Evolutionary conservation across 805 yeast species (phyloP), one percentile per base, ranked within the genome.

Genomic region (Candida corydali): DNA sequence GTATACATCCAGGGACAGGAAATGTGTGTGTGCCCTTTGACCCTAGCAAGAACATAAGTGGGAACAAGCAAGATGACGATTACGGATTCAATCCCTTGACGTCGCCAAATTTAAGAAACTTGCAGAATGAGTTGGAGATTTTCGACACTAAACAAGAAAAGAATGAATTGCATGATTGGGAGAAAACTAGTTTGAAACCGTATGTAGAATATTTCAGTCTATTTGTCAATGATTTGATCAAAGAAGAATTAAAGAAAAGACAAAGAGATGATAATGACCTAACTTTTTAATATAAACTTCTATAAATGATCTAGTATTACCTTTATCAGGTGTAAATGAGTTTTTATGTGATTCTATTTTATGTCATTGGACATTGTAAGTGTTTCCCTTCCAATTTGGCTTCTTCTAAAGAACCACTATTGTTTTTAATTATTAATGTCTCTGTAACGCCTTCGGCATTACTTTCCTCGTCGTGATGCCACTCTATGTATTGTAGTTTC

Each of bases 1-100:
- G 98, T 65, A 80, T 93, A 29, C 98, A 93, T 58, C 98, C 98
- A 2, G 81, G 87, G 2, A 93, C 98, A 0, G 96, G 96, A 6
- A 83, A 86, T 50, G 85, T 93, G 3, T 93, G 98, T 75, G 96
- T 93, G 6, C 96, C 98, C 0, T 82, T 77, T 44, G 78, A 76
- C 47, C 79, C 81, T 1, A 38, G 44, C 3, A 53, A 62, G 26
- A 66, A 65, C 43, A 45, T 67, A 24, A 52, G 61, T 6, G 52
- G 49, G 14, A 54, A 61, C 35, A 32, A 37, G 17, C 61, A 56
- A 2, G 69, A 66, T 41, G 72, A 64, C 39, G 57, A 41, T 1
- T 67, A 65, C 40, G 78, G 78, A 3, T 93, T 91, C 52, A 78
- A 82, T 49, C 97, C 97, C 2, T 73, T 74, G 44, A 67, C 65